phyloP scores from a whole-genome alignment of 345 rosid species.

The Aquilaria sinensis region DNA sequence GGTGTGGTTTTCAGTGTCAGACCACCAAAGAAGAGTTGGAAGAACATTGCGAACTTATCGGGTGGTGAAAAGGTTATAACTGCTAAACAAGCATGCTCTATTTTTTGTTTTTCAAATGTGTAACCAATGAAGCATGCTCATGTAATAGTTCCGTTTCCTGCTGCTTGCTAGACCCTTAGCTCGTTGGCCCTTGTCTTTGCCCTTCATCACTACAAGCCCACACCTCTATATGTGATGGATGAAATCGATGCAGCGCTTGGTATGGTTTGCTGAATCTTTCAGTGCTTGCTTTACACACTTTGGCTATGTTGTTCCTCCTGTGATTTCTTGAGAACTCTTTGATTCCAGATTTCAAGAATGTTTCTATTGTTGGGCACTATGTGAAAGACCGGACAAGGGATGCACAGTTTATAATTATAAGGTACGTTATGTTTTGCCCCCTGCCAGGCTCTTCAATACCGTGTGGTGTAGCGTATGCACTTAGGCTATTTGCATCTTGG shows the following conservation, averaged over 20 bases:
- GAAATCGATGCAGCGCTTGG: conserved; percentile 98
- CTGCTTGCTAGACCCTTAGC: conserved; percentile 70
- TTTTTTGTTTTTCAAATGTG: not conserved
- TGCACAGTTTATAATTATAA: conserved; percentile 93
- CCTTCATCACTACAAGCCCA: conserved; percentile 99
- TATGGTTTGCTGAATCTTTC: conserved; percentile 14
- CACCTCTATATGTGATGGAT: conserved; percentile 97
- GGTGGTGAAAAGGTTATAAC: conserved; percentile 90
- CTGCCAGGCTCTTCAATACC: not conserved
- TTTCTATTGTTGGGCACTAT: conserved; percentile 95
- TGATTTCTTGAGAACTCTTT: conserved; percentile 3
- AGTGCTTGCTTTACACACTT: not conserved
- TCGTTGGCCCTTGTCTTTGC: conserved; percentile 96
- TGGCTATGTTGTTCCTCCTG: not conserved
- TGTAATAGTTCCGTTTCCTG: not conserved
- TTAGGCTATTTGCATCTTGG: not conserved
- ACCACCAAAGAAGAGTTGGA: conserved; percentile 99
- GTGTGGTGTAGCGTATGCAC: not conserved
- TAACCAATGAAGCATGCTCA: not conserved
- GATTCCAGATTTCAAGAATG: conserved; percentile 86
- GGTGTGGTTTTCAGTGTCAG: conserved; percentile 98
- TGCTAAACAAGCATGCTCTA: conserved; percentile 1
- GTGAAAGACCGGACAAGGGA: conserved; percentile 96
- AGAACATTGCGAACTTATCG: conserved; percentile 88
- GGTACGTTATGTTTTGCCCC: conserved; percentile 32